Evolutionary conservation across 306 rosid genomes (phyloP).

Genomic region (Trifolium repens): DNA sequence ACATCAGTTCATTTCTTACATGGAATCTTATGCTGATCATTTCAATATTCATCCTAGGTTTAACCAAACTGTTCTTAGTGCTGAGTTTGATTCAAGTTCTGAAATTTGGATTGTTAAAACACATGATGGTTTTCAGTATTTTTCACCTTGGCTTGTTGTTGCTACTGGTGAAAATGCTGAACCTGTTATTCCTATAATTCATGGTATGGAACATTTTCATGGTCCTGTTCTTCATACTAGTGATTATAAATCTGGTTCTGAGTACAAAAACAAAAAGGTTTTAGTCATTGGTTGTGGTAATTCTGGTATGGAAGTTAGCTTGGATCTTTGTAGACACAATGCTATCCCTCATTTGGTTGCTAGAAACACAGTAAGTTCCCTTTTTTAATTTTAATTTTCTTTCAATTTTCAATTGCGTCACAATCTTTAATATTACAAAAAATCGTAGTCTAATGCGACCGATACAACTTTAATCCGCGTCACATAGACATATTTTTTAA

Average conservation of each 20-base stretch:
- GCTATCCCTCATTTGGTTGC: conserved; percentile 84
- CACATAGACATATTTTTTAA: neutral
- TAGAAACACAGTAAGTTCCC: conserved; percentile 74
- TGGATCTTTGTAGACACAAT: conserved; percentile 83
- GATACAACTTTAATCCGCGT: neutral
- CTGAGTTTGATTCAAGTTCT: conserved; percentile 49
- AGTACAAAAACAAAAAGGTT: conserved; percentile 61
- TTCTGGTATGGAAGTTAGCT: conserved; percentile 99
- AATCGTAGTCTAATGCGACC: neutral
- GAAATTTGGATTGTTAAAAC: conserved; percentile 70
- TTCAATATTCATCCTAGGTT: conserved; percentile 69
- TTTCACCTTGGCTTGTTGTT: conserved; percentile 75
- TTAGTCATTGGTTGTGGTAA: conserved; percentile 93
- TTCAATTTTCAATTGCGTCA: neutral
- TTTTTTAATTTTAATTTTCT: neutral
- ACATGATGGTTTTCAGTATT: conserved; percentile 49
- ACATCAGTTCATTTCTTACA: conserved; percentile 75
- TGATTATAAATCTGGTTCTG: conserved; percentile 65
- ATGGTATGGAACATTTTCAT: conserved; percentile 61
- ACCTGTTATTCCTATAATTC: conserved; percentile 63
- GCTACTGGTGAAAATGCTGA: conserved; percentile 98
- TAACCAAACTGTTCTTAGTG: conserved; percentile 62
- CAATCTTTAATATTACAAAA: neutral
- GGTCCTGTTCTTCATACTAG: conserved; percentile 66
- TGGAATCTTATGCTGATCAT: conserved; percentile 73